Percentiles rank a stretch among this genome's conserved stretches.
phyloP scores from a whole-genome alignment of 176 grass and related monocot genomes.

The Canna indica region DNA sequence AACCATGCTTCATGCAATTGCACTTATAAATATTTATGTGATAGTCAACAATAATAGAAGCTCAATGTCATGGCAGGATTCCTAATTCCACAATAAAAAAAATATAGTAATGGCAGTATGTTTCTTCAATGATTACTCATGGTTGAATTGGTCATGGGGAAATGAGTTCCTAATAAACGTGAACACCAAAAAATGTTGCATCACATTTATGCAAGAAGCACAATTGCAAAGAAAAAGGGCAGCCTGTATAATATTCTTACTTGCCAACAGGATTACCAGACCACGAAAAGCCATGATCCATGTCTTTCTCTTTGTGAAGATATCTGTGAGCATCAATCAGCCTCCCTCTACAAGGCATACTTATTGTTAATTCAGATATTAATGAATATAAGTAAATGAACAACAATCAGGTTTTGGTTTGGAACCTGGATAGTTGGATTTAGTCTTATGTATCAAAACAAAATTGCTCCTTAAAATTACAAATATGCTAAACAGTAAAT shows the following conservation, averaged over 20 bases:
- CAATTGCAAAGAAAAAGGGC: conserved; percentile 13
- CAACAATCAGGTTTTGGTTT: not conserved
- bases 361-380: conserved; percentile 8
- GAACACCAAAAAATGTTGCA: not conserved
- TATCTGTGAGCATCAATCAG: conserved; percentile 87
- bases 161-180: not conserved
- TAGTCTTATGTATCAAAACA: not conserved
- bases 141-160: not conserved
- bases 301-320: conserved; percentile 85
- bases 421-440: too few species aligned
- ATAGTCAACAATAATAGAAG: not conserved
- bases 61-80: not conserved
- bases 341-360: conserved; percentile 52
- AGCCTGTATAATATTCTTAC: conserved; percentile 30
- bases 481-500: not conserved
- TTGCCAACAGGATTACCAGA: conserved; percentile 89
- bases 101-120: not conserved
- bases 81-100: not conserved
- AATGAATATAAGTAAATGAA: not conserved
- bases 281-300: conserved; percentile 79
- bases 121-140: not conserved
- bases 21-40: not conserved
- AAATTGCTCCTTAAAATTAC: not conserved
- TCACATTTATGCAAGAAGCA: conserved; percentile 6
- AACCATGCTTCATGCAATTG: not conserved